These are phyloP conservation scores for Prototheca stagnorum DNA, from an alignment of 163 green algal species.

Conservation along the genomic window DNA sequence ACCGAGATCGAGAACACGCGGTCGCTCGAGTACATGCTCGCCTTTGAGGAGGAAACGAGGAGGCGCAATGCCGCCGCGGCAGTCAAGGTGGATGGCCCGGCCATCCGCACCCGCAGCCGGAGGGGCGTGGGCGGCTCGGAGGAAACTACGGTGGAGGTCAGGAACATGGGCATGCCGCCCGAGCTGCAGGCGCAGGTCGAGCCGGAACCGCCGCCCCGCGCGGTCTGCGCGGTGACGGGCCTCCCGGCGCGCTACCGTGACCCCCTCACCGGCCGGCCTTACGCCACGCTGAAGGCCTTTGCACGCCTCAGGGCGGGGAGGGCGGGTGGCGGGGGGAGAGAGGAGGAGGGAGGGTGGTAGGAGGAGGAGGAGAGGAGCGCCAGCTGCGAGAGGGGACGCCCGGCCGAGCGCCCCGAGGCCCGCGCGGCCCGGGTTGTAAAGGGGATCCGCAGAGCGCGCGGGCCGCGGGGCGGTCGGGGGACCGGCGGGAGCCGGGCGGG, in stretches of 20 bases:
- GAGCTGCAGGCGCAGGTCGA: conserved; percentile 28
- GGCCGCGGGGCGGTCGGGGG: too few species aligned
- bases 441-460: too few species aligned
- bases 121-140: too few species aligned
- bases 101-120: too few species aligned
- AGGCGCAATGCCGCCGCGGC: conserved; percentile 1
- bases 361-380: too few species aligned
- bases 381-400: too few species aligned
- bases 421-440: too few species aligned
- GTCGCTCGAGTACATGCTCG: conserved; percentile 24
- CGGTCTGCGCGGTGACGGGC: conserved; percentile 50
- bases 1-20: conserved; percentile 73
- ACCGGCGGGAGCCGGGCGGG: too few species aligned
- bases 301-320: background rate
- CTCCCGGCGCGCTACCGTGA: conserved; percentile 53
- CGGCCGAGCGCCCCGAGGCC: too few species aligned
- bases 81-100: too few species aligned
- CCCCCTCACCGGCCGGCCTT: conserved; percentile 12
- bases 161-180: conserved; percentile 35
- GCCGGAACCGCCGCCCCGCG: conserved; percentile 9
- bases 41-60: conserved; percentile 45
- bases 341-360: too few species aligned
- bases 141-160: conserved; percentile 37
- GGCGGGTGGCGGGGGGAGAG: too few species aligned
- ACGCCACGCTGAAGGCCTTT: background rate